Conservation (phyloP, 139 green algal species). For the Mesostigma viride region DNA sequence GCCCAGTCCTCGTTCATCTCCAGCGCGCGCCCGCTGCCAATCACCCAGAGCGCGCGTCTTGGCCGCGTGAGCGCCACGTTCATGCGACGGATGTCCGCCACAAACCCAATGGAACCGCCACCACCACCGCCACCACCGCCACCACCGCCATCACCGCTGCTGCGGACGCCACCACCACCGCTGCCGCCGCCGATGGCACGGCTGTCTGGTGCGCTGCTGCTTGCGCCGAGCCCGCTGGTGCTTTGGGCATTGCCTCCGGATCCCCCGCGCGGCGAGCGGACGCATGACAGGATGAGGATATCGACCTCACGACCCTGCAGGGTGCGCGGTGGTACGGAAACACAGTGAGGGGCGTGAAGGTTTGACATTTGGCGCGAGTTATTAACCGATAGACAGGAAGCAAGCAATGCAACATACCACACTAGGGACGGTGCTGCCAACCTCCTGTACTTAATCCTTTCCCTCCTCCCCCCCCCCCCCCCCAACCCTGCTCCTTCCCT, state of each 20-base stretch:
- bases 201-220: too few species aligned
- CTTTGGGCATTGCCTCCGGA: neutral
- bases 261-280: slow-evolving; percentile 39
- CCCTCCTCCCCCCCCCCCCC: too few species aligned
- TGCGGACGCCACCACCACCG: too few species aligned
- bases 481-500: too few species aligned
- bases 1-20: slow-evolving; percentile 9
- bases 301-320: slow-evolving; percentile 42
- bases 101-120: slow-evolving; percentile 34
- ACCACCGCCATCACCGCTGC: too few species aligned
- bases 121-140: neutral
- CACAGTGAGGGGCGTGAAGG: too few species aligned
- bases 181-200: too few species aligned
- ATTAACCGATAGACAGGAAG: neutral
- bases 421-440: too few species aligned
- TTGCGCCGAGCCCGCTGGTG: neutral
- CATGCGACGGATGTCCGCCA: slow-evolving; percentile 30
- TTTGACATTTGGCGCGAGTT: neutral
- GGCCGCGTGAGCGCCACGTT: slow-evolving; percentile 35
- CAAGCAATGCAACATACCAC: too few species aligned
- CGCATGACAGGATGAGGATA: slow-evolving; percentile 81
- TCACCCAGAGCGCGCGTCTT: slow-evolving; percentile 17
- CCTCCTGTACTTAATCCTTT: too few species aligned
- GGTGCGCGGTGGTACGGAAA: too few species aligned
- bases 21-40: slow-evolving; percentile 20